Base-by-base conservation (phyloP, 768 basidiomycete genomes). In the Agrocybe pediades region DNA sequence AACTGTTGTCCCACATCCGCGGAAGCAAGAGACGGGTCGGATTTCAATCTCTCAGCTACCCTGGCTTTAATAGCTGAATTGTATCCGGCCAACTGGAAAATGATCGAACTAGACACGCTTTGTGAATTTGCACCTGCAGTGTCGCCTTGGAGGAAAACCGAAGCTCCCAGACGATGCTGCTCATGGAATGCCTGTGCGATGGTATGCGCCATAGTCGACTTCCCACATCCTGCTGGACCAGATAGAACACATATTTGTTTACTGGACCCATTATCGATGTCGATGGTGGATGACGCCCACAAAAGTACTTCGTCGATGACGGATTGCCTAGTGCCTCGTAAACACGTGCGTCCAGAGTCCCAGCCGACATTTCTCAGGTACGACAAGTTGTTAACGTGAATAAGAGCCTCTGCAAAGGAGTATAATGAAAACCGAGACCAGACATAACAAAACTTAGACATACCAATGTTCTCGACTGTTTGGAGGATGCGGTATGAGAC, bases 71-170 rank as follows among this genome's bases (percentile, higher is more conserved):
- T 9, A 5, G 17, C 21, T 9, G 16, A 23, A 21, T 48, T 33
- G 16, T 48, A 48, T 6, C 47, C 17, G 9, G 47, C 30, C 5
- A 48, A 33, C 15, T 48, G 47, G 9, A 33, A 23, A 6, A 48
- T 25, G 20, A 48, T 48, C 11, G 47, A 39, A 19, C 47, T 48
- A 9, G 47, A 48, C 21, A 48, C 29, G n/a, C 9, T 48, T 23
- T 23, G 30, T 6, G 47, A 19, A 23, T 23, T 48, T 3, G 15
- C 47, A 9, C 29, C 47, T 2, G 23, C 29, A 8, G 16, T 23
- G 8, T 39, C 21, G 19, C 8, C 9, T 16, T 33, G 13, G 6
- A 48, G 20, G 19, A 48, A 48, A 9, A 48, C 17, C 3, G 33
- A 29, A 39, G 15, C 47, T 4, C 47, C 47, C 0, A 48, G 33